Evolutionary conservation across 257 asterid genomes (phyloP).

Genomic region (Nicotiana obtusifolia): DNA sequence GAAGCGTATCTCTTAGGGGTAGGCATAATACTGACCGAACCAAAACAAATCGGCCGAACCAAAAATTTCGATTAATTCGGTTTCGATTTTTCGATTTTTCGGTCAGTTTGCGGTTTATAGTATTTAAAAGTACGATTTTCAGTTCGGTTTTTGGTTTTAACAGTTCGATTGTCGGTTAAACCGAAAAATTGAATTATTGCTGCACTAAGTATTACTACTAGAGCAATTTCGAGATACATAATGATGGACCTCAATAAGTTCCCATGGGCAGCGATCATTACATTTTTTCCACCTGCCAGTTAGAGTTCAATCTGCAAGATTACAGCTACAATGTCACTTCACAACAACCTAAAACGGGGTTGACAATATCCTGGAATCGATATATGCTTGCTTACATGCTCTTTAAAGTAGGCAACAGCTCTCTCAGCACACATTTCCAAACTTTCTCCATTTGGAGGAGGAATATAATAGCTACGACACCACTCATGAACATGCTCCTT

Average conservation of each 20-base stretch:
- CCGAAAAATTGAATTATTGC: too few relatives aligned
- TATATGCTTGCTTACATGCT: slow-evolving; percentile 39
- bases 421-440: slow-evolving; percentile 99
- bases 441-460: slow-evolving; percentile 98
- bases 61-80: too few relatives aligned
- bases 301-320: slow-evolving; percentile 78
- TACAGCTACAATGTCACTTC: slow-evolving; percentile 9
- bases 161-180: too few relatives aligned
- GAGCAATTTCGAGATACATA: slow-evolving; percentile 96
- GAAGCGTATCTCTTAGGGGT: too few relatives aligned
- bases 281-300: slow-evolving; percentile 67
- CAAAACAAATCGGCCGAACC: too few relatives aligned
- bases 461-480: slow-evolving; percentile 93
- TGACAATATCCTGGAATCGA: neutral
- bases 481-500: slow-evolving; percentile 87
- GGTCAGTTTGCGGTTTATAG: too few relatives aligned
- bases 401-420: slow-evolving; percentile 92
- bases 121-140: too few relatives aligned
- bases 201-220: too few relatives aligned
- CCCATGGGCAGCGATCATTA: slow-evolving; percentile 98
- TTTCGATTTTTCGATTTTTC: too few relatives aligned
- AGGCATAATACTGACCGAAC: too few relatives aligned
- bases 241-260: slow-evolving; percentile 95
- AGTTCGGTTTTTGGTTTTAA: too few relatives aligned
- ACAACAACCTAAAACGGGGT: neutral